phyloP scores from a whole-genome alignment of 2,329 filamentous ascomycete species.

The Fusarium sp. region DNA sequence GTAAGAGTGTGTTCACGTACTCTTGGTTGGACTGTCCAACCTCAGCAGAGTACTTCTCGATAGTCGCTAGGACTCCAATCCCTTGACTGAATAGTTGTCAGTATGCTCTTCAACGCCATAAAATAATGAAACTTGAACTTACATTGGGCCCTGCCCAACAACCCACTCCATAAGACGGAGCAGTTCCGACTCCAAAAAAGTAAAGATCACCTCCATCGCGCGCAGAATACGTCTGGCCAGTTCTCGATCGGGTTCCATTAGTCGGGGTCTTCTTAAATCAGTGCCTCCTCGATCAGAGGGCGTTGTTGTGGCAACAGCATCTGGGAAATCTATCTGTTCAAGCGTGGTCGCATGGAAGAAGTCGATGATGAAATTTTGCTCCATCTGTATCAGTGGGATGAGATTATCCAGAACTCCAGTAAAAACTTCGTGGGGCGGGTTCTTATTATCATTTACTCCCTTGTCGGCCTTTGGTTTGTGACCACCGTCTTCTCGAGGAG shows the following conservation, averaged over 20 bases:
- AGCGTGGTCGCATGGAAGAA: constrained; percentile 95
- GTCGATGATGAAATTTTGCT: constrained; percentile 97
- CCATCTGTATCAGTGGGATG: constrained; percentile 83
- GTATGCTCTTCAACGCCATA: background rate
- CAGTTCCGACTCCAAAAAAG: constrained; percentile 81
- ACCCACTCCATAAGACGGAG: constrained; percentile 86
- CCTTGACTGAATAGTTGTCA: constrained; percentile 73
- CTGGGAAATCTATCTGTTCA: constrained; percentile 82
- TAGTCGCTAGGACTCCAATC: constrained; percentile 81
- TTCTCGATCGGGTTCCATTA: constrained; percentile 88
- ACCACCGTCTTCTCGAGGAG: constrained; percentile 70
- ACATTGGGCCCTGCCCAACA: constrained; percentile 81
- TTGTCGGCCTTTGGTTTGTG: constrained; percentile 63
- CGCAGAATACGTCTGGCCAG: constrained; percentile 86
- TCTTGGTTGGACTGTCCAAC: constrained; percentile 94
- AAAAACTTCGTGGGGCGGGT: constrained; percentile 84
- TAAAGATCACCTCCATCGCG: constrained; percentile 89
- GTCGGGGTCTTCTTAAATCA: constrained; percentile 76
- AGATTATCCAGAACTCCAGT: constrained; percentile 82
- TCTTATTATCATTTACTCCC: constrained; percentile 68
- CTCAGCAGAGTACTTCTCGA: constrained; percentile 81
- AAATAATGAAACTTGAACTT: constrained; percentile 52
- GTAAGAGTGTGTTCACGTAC: constrained; percentile 81
- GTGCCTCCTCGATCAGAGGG: constrained; percentile 76
- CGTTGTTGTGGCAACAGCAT: constrained; percentile 72